Base-by-base conservation (phyloP, 495 filamentous ascomycete genomes). In the Neurospora sp. region DNA sequence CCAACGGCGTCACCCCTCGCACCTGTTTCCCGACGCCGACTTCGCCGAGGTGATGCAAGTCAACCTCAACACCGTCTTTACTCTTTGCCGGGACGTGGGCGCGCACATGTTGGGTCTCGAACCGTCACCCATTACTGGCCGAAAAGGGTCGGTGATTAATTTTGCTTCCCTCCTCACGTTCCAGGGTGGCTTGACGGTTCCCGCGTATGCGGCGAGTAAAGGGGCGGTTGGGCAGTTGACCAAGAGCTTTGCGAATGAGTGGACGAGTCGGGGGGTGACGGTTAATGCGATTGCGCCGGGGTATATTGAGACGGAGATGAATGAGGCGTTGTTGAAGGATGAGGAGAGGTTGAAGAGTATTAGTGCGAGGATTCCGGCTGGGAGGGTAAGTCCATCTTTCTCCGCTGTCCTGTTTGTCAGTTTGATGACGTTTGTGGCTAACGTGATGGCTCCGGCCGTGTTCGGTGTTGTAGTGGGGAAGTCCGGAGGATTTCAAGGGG, bases 221-320 rank as follows among this genome's bases (percentile, higher is more conserved):
- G 94, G 94, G 37, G 94, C 92, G 4, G 88, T 98, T 2, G 89
- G 89, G 20, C 93, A 97, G 81, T 80, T 97, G 71, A 97, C 95
- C 40, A 98, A 97, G 80, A 89, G 91, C 18, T 85, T 97, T 47
- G 89, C 90, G 31, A 97, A 97, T 72, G 93, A 96, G 80, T 97
- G 94, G 94, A 88, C 91, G 4, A 59, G 3, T 80, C 85, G 3
- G 85, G 89, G 76, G 93, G 94, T 0, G 74, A 92, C 87, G 22
- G 92, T 95, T 9, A 94, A 95, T 76, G 92, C 90, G 0, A 90
- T 94, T 76, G 92, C 92, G n/a, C 88, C 88, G 3, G 88, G 88
- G 1, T 97, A 97, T 77, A 91, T 97, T 70, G 92, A 87, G 53
- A 97, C 94, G 8, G 94, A 97, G 69, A 97, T 97, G 94, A 97